Evolutionary conservation across 1,284 basidiomycete species (phyloP).

Genomic region (Cryptococcus jaspeensis): DNA sequence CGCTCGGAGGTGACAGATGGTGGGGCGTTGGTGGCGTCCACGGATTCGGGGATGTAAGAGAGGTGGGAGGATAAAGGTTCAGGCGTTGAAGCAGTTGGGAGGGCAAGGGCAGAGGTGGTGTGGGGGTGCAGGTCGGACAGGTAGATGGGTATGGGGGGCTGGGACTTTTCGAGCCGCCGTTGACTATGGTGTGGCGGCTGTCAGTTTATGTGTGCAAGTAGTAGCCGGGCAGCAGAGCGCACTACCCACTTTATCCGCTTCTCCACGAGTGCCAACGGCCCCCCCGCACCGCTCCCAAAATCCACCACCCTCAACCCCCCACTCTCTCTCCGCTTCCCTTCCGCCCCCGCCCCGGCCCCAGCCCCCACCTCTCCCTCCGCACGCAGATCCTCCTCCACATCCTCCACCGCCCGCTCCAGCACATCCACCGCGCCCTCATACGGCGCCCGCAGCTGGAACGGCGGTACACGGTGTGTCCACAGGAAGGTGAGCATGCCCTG

Average conservation of each 20-base stretch:
- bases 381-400: conserved; percentile 17
- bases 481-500: conserved; percentile 33
- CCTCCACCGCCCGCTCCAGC: conserved; percentile 25
- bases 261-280: conserved; percentile 37
- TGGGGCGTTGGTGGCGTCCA: conserved; percentile 33
- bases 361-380: background rate
- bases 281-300: conserved; percentile 44
- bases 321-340: conserved; percentile 9
- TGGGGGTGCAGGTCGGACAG: conserved; percentile 32
- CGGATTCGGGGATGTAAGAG: conserved; percentile 29
- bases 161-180: conserved; percentile 2
- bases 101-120: background rate
- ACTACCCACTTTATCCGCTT: conserved; percentile 38
- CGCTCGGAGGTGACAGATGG: conserved; percentile 7
- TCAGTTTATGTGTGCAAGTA: background rate
- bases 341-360: conserved; percentile 3
- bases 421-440: conserved; percentile 29
- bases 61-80: conserved; percentile 8
- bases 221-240: background rate
- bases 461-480: conserved; percentile 33
- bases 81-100: background rate
- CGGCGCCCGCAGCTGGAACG: conserved; percentile 31
- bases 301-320: conserved; percentile 29
- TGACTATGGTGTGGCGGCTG: background rate
- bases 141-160: conserved; percentile 17